A percentile compares a stretch with the other conserved stretches of the same genome.
These are phyloP conservation scores for Bauhinia variegata DNA, from an alignment of 306 rosid genomes.

Conservation along the genomic window DNA sequence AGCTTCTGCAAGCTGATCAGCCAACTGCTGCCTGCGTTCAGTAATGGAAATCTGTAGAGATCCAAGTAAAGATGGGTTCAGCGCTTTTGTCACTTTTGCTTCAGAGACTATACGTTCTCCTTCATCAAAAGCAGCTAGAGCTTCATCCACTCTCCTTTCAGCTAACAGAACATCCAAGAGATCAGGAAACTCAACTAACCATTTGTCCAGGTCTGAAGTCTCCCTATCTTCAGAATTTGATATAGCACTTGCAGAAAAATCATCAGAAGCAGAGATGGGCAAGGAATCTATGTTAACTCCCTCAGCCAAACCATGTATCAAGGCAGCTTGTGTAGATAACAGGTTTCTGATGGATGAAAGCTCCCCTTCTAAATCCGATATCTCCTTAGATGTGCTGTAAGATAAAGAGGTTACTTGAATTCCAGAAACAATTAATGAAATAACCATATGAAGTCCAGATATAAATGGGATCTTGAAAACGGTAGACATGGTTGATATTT, in stretches of 20 bases:
- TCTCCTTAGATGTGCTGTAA: conserved; percentile 94
- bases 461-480: not conserved
- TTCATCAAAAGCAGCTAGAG: conserved; percentile 84
- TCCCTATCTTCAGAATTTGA: conserved; percentile 59
- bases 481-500: no score
- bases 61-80: conserved; percentile 55
- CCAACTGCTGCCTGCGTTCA: conserved; percentile 76
- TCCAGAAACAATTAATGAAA: conserved; percentile 30
- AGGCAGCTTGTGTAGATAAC: conserved; percentile 91
- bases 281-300: conserved; percentile 74
- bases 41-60: conserved; percentile 72
- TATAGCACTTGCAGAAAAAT: conserved; percentile 44
- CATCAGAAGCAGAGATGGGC: conserved; percentile 60
- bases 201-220: conserved; percentile 77
- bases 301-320: conserved; percentile 94
- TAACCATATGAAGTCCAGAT: not conserved
- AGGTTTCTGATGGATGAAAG: conserved; percentile 96
- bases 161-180: conserved; percentile 92
- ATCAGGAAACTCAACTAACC: conserved; percentile 95
- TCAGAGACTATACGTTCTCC: conserved; percentile 81
- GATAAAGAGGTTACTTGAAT: conserved; percentile 40
- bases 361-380: conserved; percentile 94
- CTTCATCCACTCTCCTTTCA: conserved; percentile 93
- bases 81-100: conserved; percentile 67
- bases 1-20: conserved; percentile 99